Evolutionary conservation across 345 rosid genomes (phyloP).

Genomic region (thale cress (Arabidopsis thaliana)): TAIR10.1 NC_003076.8:24062001-24062500

Average conservation of each 20-base stretch:
- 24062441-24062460: background rate
- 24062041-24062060: slow-evolving; percentile 2
- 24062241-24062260: background rate
- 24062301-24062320: background rate
- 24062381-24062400: slow-evolving; percentile 22
- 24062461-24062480: slow-evolving; percentile 31
- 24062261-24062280: background rate
- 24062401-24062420: slow-evolving; percentile 36
- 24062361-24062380: slow-evolving; percentile 10
- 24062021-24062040: background rate
- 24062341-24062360: slow-evolving; percentile 12
- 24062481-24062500: slow-evolving; percentile 21
- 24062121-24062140: background rate
- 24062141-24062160: background rate
- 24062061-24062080: slow-evolving; percentile 3
- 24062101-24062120: background rate
- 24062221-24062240: background rate
- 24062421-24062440: background rate
- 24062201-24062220: background rate
- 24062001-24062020: background rate
- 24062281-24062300: background rate
- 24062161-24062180: background rate
- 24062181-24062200: background rate
- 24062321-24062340: background rate
- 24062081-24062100: background rate